These are phyloP conservation scores for Pharnaceum exiguum DNA, from an alignment of 148 eudicot species.

Conservation along the genomic window DNA sequence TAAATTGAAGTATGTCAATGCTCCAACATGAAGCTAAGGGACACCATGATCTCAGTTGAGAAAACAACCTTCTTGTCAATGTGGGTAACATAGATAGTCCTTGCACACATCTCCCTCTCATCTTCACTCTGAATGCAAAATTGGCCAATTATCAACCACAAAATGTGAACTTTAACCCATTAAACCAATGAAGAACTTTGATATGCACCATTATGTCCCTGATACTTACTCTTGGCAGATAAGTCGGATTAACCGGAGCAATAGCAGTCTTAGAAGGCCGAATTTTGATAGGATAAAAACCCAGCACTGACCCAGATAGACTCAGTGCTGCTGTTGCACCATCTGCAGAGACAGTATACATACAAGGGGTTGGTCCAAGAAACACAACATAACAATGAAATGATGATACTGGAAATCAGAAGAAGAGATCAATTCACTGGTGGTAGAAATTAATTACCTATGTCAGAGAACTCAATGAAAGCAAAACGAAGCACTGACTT, in stretches of 20 bases:
- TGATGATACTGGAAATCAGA: neutral
- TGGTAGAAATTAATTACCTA: slow-evolving; percentile 32
- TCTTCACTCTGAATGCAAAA: slow-evolving; percentile 61
- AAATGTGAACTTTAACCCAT: too few relatives aligned
- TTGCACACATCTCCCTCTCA: slow-evolving; percentile 95
- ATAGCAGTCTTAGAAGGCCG: slow-evolving; percentile 96
- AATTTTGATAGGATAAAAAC: slow-evolving; percentile 80
- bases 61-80: slow-evolving; percentile 75
- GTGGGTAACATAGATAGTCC: slow-evolving; percentile 86
- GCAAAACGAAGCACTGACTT: slow-evolving; percentile 97
- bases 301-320: slow-evolving; percentile 87
- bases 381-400: neutral
- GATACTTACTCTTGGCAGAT: slow-evolving; percentile 69
- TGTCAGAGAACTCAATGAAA: slow-evolving; percentile 86
- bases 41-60: neutral
- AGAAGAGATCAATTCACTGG: neutral
- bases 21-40: neutral
- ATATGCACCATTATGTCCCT: too few relatives aligned
- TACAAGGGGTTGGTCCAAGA: neutral
- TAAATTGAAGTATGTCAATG: too few relatives aligned
- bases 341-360: slow-evolving; percentile 35
- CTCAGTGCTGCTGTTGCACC: slow-evolving; percentile 83
- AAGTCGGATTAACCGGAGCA: slow-evolving; percentile 94
- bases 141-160: slow-evolving; percentile 12
- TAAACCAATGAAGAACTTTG: too few relatives aligned